Percentiles rank a stretch among this genome's conserved stretches.
phyloP scores from a whole-genome alignment of 2,329 filamentous ascomycete genomes.

The Botryosphaeria agaves region DNA sequence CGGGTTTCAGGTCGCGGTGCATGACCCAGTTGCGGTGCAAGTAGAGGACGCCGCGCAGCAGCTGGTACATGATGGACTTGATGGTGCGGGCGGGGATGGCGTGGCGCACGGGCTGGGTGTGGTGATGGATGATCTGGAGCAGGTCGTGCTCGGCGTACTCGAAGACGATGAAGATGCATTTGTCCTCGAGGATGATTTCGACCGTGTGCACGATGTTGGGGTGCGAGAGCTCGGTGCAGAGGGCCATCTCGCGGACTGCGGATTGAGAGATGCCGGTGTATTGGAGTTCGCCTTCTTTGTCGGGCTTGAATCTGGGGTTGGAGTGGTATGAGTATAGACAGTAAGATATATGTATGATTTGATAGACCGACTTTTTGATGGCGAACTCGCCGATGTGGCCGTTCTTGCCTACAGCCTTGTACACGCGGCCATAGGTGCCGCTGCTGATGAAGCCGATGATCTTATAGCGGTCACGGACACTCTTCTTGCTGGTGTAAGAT shows the following conservation, averaged over 20 bases:
- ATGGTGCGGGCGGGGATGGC: slow-evolving; percentile 79
- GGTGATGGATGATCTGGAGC: slow-evolving; percentile 94
- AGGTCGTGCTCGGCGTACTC: slow-evolving; percentile 97
- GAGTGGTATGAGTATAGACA: no score
- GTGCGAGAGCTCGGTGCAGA: slow-evolving; percentile 84
- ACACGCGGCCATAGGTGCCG: slow-evolving; percentile 93
- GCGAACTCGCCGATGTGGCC: slow-evolving; percentile 70
- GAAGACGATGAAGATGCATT: slow-evolving; percentile 99
- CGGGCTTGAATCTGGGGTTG: slow-evolving; percentile 82
- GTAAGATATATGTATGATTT: no score
- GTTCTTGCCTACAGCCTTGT: slow-evolving; percentile 74
- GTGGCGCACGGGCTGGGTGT: slow-evolving; percentile 74
- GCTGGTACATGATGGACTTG: slow-evolving; percentile 88
- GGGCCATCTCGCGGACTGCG: slow-evolving; percentile 89
- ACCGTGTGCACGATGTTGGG: slow-evolving; percentile 78
- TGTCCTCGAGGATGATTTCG: slow-evolving; percentile 94
- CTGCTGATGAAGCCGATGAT: slow-evolving; percentile 97
- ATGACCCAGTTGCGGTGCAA: slow-evolving; percentile 94
- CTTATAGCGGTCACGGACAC: slow-evolving; percentile 83
- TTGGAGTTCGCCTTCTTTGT: slow-evolving; percentile 93
- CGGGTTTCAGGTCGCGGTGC: slow-evolving; percentile 90
- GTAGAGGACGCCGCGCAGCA: slow-evolving; percentile 88
- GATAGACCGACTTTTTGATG: slow-evolving; percentile 93
- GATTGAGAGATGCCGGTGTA: slow-evolving; percentile 98
- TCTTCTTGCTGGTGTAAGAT: slow-evolving; percentile 52